These are phyloP conservation scores for Alloascoidea hylecoeti DNA, from an alignment of 805 yeast genomes.

Conservation along the genomic window DNA sequence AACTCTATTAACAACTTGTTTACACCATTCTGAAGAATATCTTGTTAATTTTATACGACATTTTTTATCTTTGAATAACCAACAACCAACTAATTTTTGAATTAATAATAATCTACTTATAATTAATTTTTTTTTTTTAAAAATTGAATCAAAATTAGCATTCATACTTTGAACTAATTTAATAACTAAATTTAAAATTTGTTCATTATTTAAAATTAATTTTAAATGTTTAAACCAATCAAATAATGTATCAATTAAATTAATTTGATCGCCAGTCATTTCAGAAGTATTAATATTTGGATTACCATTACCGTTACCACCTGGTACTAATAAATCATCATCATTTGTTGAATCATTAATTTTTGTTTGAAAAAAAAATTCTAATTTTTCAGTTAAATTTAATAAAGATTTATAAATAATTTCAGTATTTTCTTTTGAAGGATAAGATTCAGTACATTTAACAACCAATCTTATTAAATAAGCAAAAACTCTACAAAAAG, in stretches of 20 bases:
- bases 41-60: not conserved
- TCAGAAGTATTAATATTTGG: too few relatives aligned
- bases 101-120: conserved; percentile 47
- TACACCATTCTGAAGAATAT: not conserved
- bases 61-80: conserved; percentile 9
- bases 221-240: not conserved
- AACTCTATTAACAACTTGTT: not conserved
- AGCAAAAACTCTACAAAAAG: not conserved
- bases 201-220: not conserved
- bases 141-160: not conserved
- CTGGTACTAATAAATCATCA: too few relatives aligned
- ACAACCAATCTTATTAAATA: not conserved
- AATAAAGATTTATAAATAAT: not conserved
- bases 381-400: not conserved
- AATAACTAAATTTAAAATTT: not conserved
- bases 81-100: conserved; percentile 20
- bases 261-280: conserved; percentile 1
- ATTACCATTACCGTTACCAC: too few relatives aligned
- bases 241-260: not conserved
- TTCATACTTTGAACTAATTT: conserved; percentile 10
- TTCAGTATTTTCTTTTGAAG: not conserved
- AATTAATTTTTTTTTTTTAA: conserved; percentile 37
- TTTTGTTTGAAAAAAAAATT: not conserved
- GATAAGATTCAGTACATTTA: conserved; percentile 1
- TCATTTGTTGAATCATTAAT: not conserved